Base-by-base conservation (phyloP, 305 asterid species). In the Plantago coronopus region DNA sequence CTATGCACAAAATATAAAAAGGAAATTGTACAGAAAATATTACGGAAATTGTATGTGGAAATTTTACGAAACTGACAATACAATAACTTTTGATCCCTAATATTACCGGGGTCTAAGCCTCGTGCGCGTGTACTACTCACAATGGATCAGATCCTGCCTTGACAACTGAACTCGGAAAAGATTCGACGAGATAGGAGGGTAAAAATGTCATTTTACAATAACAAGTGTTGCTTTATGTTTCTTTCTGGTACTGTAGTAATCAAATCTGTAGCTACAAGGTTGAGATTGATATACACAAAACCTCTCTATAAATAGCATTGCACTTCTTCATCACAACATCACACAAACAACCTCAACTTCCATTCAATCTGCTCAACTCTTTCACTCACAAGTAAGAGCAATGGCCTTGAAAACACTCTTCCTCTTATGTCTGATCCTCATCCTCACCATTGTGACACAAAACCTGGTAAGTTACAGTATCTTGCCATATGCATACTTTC, bases 331-430 rank as follows among this genome's bases (percentile, higher is more conserved):
- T 63, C 75, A 62, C 54, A 55, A 53, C 34, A 57, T 38, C 70
- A 61, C 58, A 54, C 77, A 67, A 48, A 5, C 63, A 23, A 38
- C 22, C n/a, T 47, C 63, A 45, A 17, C 27, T 49, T 57, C 54
- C 65, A 17, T 42, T 70, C 67, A 62, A n/a, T 58, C 65, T 55
- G 49, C 18, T 65, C 43, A 45, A 38, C 25, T 17, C 61, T 40
- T 37, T 17, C 29, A 27, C 43, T 19, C 42, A 57, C 64, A 54
- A 64, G 34, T n/a, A n/a, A n/a, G n/a, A n/a, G n/a, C 61, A 72
- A 80, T 77, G 86, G 73, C 79, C 38, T 53, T 20, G 54, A 75
- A 70, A 59, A 50, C 66, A 27, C 59, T 56, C 59, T 64, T 72
- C 70, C 67, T 77, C 44, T 54, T 75, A 15, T 77, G 51, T 51